Conservation (phyloP, 2,329 filamentous ascomycete species). For the Claviceps spartinae region DNA sequence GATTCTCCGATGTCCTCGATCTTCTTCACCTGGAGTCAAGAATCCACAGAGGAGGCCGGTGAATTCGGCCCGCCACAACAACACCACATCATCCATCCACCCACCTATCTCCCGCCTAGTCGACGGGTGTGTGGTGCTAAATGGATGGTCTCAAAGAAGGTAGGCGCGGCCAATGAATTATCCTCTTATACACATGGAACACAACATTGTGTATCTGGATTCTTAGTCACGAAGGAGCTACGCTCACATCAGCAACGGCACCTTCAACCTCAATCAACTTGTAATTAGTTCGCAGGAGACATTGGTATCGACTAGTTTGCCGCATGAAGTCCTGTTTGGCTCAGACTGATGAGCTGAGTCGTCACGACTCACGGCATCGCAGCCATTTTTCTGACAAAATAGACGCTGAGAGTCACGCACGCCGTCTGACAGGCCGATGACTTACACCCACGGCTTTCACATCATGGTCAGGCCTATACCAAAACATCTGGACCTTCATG, state of each 20-base stretch:
- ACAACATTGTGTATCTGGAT: neutral
- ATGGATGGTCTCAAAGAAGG: neutral
- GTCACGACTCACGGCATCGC: neutral
- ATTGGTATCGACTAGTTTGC: neutral
- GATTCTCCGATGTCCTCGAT: neutral
- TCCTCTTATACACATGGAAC: neutral
- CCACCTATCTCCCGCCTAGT: neutral
- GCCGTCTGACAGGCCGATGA: neutral
- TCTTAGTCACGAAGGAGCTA: neutral
- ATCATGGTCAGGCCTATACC: neutral
- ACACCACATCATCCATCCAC: slow-evolving; percentile 3
- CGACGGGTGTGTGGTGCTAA: neutral
- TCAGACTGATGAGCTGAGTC: neutral
- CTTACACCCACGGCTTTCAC: neutral
- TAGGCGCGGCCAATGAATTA: neutral
- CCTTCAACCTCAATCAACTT: neutral
- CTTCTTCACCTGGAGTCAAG: neutral
- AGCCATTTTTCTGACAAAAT: neutral
- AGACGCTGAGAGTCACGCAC: neutral
- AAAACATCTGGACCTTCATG: neutral
- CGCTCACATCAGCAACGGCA: neutral
- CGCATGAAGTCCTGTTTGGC: neutral
- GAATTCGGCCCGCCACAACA: slow-evolving; percentile 1
- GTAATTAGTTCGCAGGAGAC: neutral
- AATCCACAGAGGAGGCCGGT: neutral